Base-by-base conservation (phyloP, 2,329 filamentous ascomycete genomes). In the Calonectria hongkongensis region DNA sequence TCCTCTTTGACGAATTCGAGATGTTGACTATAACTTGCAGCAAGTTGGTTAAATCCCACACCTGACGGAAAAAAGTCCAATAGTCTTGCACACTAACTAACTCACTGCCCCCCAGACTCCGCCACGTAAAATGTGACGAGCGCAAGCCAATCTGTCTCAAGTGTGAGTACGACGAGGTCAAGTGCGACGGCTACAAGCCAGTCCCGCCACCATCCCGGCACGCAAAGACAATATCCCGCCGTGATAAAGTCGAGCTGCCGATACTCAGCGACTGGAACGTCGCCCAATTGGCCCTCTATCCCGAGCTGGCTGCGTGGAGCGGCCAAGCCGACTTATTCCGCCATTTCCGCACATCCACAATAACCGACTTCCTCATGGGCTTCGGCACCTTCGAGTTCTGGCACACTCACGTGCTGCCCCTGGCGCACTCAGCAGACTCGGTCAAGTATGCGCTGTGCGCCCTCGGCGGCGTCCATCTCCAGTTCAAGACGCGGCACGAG, bases 371-470 rank as follows among this genome's bases (percentile, higher is more conserved):
- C 36, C 30, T 54, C 33, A 56, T 43, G 48, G 64, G 47, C 13
- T n/a, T 41, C 10, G 48, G 48, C 25, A 54, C 33, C 36, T 54
- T 39, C 25, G 64, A 54, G 10, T 66, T 66, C n/a, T 66, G 64
- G 64, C 28, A 66, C 25, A 33, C 41, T 13, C 64, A 66, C 27
- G 64, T 50, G 6, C 64, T 66, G 9, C 64, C 64, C 9, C 48
- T 66, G 6, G 64, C 47, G 2, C 64, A 66, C 25, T 48, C 64
- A 10, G 64, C 30, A 8, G 39, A 66, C 18, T 48, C 64, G 0
- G 64, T 66, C 48, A 66, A 66, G 48, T 66, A 66, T 21, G 64
- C 64, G 33, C 64, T 66, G 33, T 66, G 64, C 36, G 64, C 64
- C 4, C 64, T 66, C 2, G 64, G 64, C 2, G 64, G 64, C 5